These are phyloP conservation scores for Aureobasidium subglaciale DNA, from an alignment of 2,329 filamentous ascomycete species.

Conservation along the genomic window DNA sequence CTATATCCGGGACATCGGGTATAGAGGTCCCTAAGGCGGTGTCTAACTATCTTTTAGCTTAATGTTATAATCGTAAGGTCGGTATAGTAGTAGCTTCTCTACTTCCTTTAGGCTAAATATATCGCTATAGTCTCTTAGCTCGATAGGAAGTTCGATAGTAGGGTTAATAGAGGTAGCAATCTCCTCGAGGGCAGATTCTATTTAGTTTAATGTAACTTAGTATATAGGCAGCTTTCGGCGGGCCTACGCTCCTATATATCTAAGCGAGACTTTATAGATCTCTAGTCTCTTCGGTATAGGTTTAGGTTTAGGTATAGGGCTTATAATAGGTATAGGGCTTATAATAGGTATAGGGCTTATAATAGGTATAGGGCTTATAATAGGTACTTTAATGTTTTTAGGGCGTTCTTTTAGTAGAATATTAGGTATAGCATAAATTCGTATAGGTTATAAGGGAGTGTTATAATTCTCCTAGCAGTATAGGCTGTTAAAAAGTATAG, in stretches of 20 bases:
- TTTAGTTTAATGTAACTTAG: neutral
- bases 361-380: neutral
- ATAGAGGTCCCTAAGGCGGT: neutral
- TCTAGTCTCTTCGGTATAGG: neutral
- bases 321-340: too few species aligned
- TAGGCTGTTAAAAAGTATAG: neutral
- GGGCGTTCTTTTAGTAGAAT: neutral
- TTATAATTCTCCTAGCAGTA: neutral
- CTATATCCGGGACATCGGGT: neutral
- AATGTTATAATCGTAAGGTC: neutral
- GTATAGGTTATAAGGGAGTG: neutral
- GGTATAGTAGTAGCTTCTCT: conserved; percentile 1
- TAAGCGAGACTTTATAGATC: neutral
- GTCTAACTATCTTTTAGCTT: neutral
- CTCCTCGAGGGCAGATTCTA: neutral
- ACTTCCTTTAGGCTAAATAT: conserved; percentile 7
- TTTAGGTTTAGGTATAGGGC: too few species aligned
- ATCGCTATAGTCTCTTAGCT: neutral
- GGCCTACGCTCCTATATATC: neutral
- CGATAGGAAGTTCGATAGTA: neutral
- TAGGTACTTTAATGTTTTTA: neutral
- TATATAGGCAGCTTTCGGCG: neutral
- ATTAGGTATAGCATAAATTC: neutral
- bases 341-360: too few species aligned
- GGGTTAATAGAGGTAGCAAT: neutral